phyloP scores from a whole-genome alignment of 495 filamentous ascomycete species.

The Sphaerosporella brunnea region DNA sequence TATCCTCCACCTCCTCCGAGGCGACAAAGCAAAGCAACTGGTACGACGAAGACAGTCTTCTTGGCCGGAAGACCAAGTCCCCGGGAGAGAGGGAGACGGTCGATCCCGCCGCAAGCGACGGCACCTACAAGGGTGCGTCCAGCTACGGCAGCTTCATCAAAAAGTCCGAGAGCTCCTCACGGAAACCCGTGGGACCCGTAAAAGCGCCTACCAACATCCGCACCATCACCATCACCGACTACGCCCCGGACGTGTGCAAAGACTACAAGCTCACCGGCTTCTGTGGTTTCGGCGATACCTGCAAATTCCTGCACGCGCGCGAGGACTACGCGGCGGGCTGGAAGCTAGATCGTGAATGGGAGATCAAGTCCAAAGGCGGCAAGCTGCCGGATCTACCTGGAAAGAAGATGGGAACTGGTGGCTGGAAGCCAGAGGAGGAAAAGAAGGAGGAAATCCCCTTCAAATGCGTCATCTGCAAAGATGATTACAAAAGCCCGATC shows the following conservation, averaged over 20 bases:
- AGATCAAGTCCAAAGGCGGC: conserved; percentile 61
- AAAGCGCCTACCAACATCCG: conserved; percentile 82
- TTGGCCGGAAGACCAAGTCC: conserved; percentile 31
- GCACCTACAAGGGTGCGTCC: conserved; percentile 59
- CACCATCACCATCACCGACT: conserved; percentile 78
- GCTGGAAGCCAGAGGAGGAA: conserved; percentile 27
- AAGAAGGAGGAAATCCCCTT: conserved; percentile 70
- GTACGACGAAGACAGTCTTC: conserved; percentile 50
- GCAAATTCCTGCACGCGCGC: conserved; percentile 73
- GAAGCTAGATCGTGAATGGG: conserved; percentile 91
- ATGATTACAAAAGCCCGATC: conserved; percentile 62
- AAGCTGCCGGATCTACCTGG: conserved; percentile 37
- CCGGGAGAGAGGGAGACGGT: conserved; percentile 28
- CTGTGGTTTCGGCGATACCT: conserved; percentile 65
- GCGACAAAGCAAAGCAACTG: conserved; percentile 88
- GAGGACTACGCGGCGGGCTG: conserved; percentile 87
- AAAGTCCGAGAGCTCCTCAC: conserved; percentile 64
- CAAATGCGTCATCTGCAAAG: conserved; percentile 81
- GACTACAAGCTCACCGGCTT: conserved; percentile 84
- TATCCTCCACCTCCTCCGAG: conserved; percentile 53
- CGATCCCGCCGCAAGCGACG: conserved; percentile 29
- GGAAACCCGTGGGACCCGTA: conserved; percentile 58
- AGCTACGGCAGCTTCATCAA: conserved; percentile 58
- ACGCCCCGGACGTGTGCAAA: conserved; percentile 87
- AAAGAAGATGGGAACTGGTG: conserved; percentile 42